Conservation (phyloP, 257 asterid species). For the Eustoma russellianum region DNA sequence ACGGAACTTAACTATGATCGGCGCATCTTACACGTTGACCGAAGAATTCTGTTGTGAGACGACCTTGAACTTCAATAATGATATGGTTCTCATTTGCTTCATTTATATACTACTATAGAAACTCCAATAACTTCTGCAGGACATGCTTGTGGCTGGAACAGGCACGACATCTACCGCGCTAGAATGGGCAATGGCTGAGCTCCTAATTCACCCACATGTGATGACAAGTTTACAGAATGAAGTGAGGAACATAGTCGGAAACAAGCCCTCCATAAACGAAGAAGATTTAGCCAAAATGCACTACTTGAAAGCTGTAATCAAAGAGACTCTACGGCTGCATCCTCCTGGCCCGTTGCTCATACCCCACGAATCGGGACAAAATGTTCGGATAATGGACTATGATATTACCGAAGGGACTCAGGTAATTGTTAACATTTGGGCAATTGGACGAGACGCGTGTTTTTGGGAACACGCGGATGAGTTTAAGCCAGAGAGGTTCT, state of each 20-base stretch:
- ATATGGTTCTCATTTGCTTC: no score
- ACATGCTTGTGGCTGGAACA: no score
- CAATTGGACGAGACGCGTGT: conserved; percentile 15
- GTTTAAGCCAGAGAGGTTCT: conserved; percentile 17
- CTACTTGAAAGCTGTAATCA: conserved; percentile 12
- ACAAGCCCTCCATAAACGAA: conserved; percentile 3
- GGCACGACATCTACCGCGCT: conserved; percentile 7
- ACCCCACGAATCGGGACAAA: conserved; percentile 10
- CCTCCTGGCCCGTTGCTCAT: conserved; percentile 20
- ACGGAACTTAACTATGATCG: no score
- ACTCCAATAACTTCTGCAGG: no score
- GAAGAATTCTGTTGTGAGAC: no score
- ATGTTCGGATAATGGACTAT: conserved; percentile 12
- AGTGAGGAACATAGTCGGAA: conserved; percentile 5
- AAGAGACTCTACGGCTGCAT: conserved; percentile 16
- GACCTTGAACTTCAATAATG: no score
- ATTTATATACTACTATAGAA: no score
- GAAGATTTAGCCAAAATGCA: conserved; percentile 15
- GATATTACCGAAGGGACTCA: conserved; percentile 10
- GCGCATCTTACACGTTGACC: no score
- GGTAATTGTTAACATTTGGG: conserved; percentile 14
- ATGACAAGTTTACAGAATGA: conserved; percentile 15
- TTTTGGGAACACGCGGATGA: conserved; percentile 18
- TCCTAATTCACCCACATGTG: conserved; percentile 9
- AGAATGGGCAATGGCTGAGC: conserved; percentile 25